A percentile compares a stretch with the other conserved stretches of the same genome.
phyloP scores from a whole-genome alignment of 805 yeast genomes.

The Sugiyamaella valdiviana region DNA sequence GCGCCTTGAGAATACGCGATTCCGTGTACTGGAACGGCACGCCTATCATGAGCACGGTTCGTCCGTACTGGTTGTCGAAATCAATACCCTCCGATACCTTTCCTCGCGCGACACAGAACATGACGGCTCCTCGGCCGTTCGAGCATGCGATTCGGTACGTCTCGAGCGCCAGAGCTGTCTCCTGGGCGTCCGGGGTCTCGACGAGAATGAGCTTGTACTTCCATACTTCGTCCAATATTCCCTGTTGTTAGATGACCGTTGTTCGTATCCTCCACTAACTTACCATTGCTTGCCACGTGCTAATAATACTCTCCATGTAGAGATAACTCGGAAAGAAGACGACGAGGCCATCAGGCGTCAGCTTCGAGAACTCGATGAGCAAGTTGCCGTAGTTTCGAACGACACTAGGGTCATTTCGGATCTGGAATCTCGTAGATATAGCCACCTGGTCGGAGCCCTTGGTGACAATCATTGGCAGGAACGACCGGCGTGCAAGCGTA shows the following conservation, averaged over 20 bases:
- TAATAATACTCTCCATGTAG: slow-evolving; percentile 95
- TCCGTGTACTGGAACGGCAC: slow-evolving; percentile 99
- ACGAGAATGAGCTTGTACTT: slow-evolving; percentile 89
- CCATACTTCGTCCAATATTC: slow-evolving; percentile 97
- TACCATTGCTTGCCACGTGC: slow-evolving; percentile 95
- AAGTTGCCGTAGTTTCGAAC: slow-evolving; percentile 95
- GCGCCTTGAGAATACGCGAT: slow-evolving; percentile 89
- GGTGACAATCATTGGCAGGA: slow-evolving; percentile 91
- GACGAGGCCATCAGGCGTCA: slow-evolving; percentile 97
- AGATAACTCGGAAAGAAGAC: slow-evolving; percentile 96
- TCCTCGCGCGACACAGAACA: slow-evolving; percentile 97
- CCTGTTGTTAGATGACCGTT: slow-evolving; percentile 36
- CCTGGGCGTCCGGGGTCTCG: slow-evolving; percentile 99
- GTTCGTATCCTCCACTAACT: not conserved
- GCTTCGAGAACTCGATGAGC: slow-evolving; percentile 84
- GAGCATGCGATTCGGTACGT: slow-evolving; percentile 95
- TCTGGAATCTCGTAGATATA: slow-evolving; percentile 91
- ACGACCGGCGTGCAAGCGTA: slow-evolving; percentile 89
- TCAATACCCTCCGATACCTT: slow-evolving; percentile 98
- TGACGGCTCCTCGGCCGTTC: slow-evolving; percentile 95
- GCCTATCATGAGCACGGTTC: slow-evolving; percentile 97
- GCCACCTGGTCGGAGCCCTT: slow-evolving; percentile 98
- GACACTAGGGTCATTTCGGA: slow-evolving; percentile 95
- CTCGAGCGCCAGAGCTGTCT: slow-evolving; percentile 89
- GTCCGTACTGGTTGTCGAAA: slow-evolving; percentile 97